Evolutionary conservation across 2,329 filamentous ascomycete genomes (phyloP).

Genomic region (Sporothrix brunneoviolacea): DNA sequence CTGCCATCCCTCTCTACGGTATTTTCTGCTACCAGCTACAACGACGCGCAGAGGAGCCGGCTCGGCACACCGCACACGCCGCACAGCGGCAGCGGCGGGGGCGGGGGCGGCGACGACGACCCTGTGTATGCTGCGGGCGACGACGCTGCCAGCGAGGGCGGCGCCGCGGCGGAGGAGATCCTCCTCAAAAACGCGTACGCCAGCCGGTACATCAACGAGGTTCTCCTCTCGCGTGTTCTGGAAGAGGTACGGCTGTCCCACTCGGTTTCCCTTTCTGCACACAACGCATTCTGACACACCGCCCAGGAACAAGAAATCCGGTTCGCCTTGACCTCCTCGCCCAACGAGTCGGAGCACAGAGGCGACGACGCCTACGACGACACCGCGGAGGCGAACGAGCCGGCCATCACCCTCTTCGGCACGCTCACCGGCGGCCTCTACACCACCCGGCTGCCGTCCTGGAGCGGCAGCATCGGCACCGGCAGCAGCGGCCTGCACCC

Average conservation of each 20-base stretch:
- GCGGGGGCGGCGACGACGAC: too few species aligned
- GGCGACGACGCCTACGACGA: not conserved
- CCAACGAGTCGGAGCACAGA: conserved; percentile 5
- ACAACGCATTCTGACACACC: too few species aligned
- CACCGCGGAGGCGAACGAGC: not conserved
- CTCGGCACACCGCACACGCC: too few species aligned
- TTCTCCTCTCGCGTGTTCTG: conserved; percentile 19
- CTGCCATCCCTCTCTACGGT: not conserved
- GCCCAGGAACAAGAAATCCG: conserved; percentile 21
- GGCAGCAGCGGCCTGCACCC: conserved; percentile 14
- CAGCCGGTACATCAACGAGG: conserved; percentile 22
- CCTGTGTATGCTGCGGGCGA: not conserved
- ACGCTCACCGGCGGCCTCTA: conserved; percentile 2
- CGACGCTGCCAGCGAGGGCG: conserved; percentile 1
- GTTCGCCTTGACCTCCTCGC: conserved; percentile 13
- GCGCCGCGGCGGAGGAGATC: conserved; percentile 13
- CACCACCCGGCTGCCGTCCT: not conserved
- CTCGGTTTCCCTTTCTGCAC: not conserved
- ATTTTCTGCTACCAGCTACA: not conserved
- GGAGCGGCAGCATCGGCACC: too few species aligned
- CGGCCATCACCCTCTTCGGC: conserved; percentile 14
- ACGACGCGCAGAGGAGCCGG: too few species aligned
- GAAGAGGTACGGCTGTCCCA: conserved; percentile 17
- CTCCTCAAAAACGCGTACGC: conserved; percentile 16
- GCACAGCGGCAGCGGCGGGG: too few species aligned